Percentiles rank a stretch among this genome's conserved stretches.
These are phyloP conservation scores for Penicillium steckii DNA, from an alignment of 495 filamentous ascomycete species.

Conservation along the genomic window DNA sequence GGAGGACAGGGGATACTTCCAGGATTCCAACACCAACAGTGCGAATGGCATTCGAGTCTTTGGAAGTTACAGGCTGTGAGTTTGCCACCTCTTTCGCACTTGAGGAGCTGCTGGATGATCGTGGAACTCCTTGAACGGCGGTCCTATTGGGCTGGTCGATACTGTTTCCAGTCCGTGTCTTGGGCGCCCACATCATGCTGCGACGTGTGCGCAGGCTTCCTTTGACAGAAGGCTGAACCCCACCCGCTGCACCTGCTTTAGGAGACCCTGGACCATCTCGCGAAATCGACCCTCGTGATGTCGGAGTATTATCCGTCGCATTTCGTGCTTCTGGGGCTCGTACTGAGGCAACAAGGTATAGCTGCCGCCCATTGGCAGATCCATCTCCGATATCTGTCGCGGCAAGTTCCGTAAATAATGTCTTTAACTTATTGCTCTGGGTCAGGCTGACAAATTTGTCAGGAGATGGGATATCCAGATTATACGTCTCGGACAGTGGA, in stretches of 20 bases:
- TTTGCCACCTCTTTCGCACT: constrained; percentile 45
- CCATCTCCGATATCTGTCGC: constrained; percentile 81
- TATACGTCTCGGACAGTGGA: constrained; percentile 78
- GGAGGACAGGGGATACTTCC: constrained; percentile 75
- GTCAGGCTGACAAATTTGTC: constrained; percentile 61
- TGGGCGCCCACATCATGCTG: constrained; percentile 78
- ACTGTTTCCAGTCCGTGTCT: constrained; percentile 30
- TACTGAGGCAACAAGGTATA: constrained; percentile 85
- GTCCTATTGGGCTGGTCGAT: constrained; percentile 20
- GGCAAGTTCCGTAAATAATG: constrained; percentile 82
- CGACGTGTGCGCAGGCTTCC: constrained; percentile 58
- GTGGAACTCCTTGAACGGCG: constrained; percentile 41
- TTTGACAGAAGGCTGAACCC: constrained; percentile 31
- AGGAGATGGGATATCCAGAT: constrained; percentile 71
- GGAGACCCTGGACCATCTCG: constrained; percentile 35
- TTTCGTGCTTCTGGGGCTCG: constrained; percentile 59
- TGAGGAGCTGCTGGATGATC: constrained; percentile 57
- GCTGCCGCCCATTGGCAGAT: constrained; percentile 58
- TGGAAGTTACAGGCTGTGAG: constrained; percentile 29
- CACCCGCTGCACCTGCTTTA: constrained; percentile 23
- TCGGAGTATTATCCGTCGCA: constrained; percentile 25
- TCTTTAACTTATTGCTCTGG: constrained; percentile 67
- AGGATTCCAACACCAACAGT: constrained; percentile 79
- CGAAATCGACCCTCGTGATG: constrained; percentile 32
- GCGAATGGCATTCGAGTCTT: constrained; percentile 55